These are phyloP conservation scores for Acanthamoeba healyi DNA, from an alignment of 208 protist genomes.

Conservation along the genomic window DNA sequence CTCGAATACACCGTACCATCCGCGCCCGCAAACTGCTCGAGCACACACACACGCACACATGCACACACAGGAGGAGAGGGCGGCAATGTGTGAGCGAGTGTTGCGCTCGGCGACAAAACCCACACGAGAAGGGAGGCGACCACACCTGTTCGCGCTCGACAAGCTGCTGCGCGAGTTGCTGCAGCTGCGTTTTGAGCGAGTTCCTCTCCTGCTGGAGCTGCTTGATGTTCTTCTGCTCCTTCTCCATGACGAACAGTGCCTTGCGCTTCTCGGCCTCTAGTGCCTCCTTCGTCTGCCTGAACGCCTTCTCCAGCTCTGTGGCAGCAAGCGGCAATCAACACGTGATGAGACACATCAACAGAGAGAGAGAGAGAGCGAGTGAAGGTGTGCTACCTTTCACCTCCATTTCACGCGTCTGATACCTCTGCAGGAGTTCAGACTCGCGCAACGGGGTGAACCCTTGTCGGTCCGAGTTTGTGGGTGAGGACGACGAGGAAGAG, in stretches of 20 bases:
- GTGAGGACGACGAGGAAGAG: background rate
- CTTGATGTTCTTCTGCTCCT: slow-evolving; percentile 55
- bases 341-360: background rate
- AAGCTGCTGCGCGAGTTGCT: background rate
- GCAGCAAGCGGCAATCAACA: background rate
- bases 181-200: background rate
- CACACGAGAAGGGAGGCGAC: background rate
- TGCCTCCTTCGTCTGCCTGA: slow-evolving; percentile 13
- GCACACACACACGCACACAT: no score
- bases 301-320: slow-evolving; percentile 43
- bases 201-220: slow-evolving; percentile 18
- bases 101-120: no score
- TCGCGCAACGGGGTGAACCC: background rate
- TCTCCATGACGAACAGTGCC: slow-evolving; percentile 17
- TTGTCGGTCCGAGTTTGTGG: background rate
- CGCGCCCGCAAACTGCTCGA: no score
- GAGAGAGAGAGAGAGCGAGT: background rate
- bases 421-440: background rate
- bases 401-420: slow-evolving; percentile 40
- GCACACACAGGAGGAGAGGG: no score
- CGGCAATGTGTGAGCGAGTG: no score
- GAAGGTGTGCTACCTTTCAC: background rate
- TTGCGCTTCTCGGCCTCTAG: slow-evolving; percentile 52
- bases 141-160: background rate
- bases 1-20: no score